Percentiles rank a stretch among this genome's conserved stretches.
phyloP scores from a whole-genome alignment of 1,139 yeast species.

The Spathaspora jeffriesii region DNA sequence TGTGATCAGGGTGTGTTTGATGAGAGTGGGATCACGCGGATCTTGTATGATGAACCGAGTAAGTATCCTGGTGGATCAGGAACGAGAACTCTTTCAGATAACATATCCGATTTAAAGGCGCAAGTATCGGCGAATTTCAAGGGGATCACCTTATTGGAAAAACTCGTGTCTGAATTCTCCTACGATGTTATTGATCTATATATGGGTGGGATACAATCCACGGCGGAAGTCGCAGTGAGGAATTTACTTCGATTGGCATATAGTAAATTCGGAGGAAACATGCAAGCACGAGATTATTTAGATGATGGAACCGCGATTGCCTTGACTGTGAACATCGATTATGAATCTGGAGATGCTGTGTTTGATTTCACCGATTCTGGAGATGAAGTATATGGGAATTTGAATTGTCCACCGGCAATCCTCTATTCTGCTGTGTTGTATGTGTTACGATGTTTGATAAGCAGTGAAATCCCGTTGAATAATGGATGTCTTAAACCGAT shows the following conservation, averaged over 20 bases:
- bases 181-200: constrained; percentile 37
- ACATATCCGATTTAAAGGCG: constrained; percentile 44
- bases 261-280: constrained; percentile 34
- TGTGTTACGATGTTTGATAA: constrained; percentile 72
- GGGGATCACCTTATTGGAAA: constrained; percentile 35
- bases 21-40: constrained; percentile 37
- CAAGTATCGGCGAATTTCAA: constrained; percentile 45
- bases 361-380: constrained; percentile 46
- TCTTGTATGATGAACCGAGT: constrained; percentile 43
- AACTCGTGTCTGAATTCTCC: constrained; percentile 32
- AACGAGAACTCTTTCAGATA: constrained; percentile 41
- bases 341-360: constrained; percentile 34
- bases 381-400: constrained; percentile 44
- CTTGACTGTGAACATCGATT: constrained; percentile 32
- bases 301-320: constrained; percentile 48
- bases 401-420: constrained; percentile 60
- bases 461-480: constrained; percentile 79
- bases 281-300: constrained; percentile 39
- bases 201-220: constrained; percentile 43
- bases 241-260: constrained; percentile 36
- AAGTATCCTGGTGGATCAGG: constrained; percentile 49
- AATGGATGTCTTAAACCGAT: constrained; percentile 83
- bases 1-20: constrained; percentile 39
- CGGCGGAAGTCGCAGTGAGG: constrained; percentile 44
- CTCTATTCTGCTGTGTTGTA: constrained; percentile 81